Evolutionary conservation across 2,329 filamentous ascomycete species (phyloP).

Genomic region (Apiospora pterosperma): DNA sequence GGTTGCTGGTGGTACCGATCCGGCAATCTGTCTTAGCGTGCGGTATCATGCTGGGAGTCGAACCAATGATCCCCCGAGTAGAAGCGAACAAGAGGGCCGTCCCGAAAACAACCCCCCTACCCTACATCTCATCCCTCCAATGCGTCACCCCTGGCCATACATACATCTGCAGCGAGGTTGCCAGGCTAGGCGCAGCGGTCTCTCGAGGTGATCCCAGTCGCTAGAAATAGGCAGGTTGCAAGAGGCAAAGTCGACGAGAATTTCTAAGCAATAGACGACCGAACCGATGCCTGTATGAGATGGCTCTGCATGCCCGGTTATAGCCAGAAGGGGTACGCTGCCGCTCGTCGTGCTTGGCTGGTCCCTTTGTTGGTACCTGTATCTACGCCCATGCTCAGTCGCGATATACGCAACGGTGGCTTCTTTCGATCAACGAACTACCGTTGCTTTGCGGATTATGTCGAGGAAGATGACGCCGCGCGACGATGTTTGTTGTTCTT

Average conservation of each 20-base stretch:
- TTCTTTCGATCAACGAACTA: neutral
- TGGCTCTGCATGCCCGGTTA: neutral
- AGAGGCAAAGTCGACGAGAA: neutral
- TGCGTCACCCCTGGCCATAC: neutral
- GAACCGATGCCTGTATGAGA: neutral
- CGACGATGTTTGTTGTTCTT: neutral
- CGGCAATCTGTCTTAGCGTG: constrained; percentile 18
- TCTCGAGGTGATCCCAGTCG: neutral
- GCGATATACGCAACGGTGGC: neutral
- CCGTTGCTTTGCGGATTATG: neutral
- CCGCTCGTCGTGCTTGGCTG: neutral
- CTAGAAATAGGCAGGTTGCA: neutral
- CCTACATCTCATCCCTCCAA: neutral
- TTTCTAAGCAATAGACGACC: neutral
- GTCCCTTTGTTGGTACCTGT: neutral
- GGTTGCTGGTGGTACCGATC: constrained; percentile 13
- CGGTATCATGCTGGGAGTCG: constrained; percentile 9
- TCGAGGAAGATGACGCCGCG: neutral
- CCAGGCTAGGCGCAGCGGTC: neutral
- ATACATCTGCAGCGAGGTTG: neutral
- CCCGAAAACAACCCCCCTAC: neutral
- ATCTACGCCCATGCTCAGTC: neutral
- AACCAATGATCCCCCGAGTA: constrained; percentile 17
- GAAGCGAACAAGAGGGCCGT: constrained; percentile 17
- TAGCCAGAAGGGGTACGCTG: neutral